Conservation (phyloP, 192 early-diverging fungal species). For the Backusella mclennaniae region DNA sequence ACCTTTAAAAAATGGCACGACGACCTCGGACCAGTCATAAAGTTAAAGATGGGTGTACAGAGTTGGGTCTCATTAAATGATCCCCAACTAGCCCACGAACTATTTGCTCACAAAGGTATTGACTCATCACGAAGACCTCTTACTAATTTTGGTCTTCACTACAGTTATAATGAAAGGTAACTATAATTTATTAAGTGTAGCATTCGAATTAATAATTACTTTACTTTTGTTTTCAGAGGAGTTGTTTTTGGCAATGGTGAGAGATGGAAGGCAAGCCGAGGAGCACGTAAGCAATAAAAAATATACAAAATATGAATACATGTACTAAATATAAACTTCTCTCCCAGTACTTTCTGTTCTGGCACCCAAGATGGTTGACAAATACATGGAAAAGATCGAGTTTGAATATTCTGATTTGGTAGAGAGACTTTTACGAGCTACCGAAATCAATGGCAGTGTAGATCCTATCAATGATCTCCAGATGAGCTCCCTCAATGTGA, state of each 20-base stretch:
- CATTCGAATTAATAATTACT: no score
- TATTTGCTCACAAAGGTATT: background rate
- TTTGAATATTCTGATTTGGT: background rate
- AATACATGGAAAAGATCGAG: background rate
- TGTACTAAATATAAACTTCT: background rate
- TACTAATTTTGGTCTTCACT: background rate
- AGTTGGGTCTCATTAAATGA: slow-evolving; percentile 9
- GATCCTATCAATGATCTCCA: background rate
- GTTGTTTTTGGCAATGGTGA: background rate
- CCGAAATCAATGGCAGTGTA: background rate
- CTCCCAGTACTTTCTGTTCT: background rate
- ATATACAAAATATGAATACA: background rate
- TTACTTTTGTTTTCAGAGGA: background rate
- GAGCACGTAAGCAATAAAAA: background rate
- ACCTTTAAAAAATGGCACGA: background rate
- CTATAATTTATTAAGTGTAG: no score
- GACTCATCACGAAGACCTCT: background rate
- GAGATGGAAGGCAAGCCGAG: background rate
- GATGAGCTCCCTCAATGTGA: background rate
- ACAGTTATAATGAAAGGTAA: background rate
- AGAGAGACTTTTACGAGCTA: background rate
- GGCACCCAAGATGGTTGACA: slow-evolving; percentile 5
- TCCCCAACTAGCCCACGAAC: background rate
- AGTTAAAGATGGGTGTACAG: background rate
- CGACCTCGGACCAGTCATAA: background rate